phyloP scores from a whole-genome alignment of 495 filamentous ascomycete genomes.

The Pyronema domesticum region DNA sequence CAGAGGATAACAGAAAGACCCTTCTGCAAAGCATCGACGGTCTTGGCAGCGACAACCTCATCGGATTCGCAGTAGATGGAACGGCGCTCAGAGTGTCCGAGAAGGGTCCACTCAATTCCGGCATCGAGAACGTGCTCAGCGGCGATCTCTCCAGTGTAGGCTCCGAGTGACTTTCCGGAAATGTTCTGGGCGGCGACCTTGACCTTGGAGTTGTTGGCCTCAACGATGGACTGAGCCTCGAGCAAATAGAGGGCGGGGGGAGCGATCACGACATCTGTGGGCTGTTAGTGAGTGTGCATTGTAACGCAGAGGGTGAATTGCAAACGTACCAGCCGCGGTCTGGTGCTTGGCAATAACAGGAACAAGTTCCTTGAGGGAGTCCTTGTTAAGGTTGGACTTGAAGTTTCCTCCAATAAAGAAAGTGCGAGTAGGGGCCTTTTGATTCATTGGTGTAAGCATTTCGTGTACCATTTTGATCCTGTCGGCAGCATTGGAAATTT shows the following conservation, averaged over 20 bases:
- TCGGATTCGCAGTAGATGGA: constrained; percentile 72
- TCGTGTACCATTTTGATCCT: constrained; percentile 35
- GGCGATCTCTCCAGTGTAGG: constrained; percentile 92
- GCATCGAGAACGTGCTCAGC: constrained; percentile 76
- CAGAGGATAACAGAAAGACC: constrained; percentile 86
- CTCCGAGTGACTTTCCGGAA: constrained; percentile 89
- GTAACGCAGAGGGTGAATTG: background rate
- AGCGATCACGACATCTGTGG: constrained; percentile 75
- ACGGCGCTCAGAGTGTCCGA: constrained; percentile 86
- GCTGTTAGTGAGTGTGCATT: constrained; percentile 9
- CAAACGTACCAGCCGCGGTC: background rate
- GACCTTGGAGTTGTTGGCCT: constrained; percentile 27
- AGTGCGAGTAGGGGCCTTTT: constrained; percentile 44
- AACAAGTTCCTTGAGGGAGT: constrained; percentile 48
- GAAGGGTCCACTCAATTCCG: constrained; percentile 71
- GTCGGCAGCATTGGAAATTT: too few species aligned
- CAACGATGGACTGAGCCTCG: constrained; percentile 56
- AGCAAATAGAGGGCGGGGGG: constrained; percentile 82
- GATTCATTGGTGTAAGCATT: background rate
- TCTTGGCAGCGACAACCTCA: constrained; percentile 77
- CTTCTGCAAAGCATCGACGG: constrained; percentile 70
- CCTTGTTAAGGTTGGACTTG: constrained; percentile 95
- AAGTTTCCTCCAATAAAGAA: constrained; percentile 99
- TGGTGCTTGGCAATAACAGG: constrained; percentile 31
- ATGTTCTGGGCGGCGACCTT: constrained; percentile 86